Percentiles rank a stretch among this genome's conserved stretches.
phyloP scores from a whole-genome alignment of 2,329 filamentous ascomycete genomes.

The Pseudocercospora crystallina region DNA sequence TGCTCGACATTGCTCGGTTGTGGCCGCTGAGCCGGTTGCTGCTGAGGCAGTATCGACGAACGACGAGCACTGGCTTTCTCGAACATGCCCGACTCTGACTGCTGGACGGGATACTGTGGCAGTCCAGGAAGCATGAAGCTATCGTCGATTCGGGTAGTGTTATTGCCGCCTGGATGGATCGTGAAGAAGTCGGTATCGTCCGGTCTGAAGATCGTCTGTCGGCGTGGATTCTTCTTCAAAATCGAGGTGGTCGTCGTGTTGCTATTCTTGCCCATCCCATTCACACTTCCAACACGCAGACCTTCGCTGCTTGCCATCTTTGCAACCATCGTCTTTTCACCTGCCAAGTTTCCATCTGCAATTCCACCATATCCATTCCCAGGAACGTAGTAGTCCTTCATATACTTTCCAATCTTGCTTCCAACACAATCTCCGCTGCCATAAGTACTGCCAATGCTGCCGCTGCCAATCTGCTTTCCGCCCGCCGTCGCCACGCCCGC shows the following conservation, averaged over 20 bases:
- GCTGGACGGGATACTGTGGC: neutral
- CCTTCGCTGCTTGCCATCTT: no score
- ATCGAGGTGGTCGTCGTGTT: neutral
- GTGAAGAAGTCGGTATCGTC: conserved; percentile 54
- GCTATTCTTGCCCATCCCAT: neutral
- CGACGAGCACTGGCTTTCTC: no score
- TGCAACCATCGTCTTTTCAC: no score
- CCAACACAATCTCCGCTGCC: neutral
- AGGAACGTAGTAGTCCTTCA: neutral
- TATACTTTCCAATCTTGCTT: neutral
- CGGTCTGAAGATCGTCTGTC: conserved; percentile 53
- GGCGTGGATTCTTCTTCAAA: conserved; percentile 40
- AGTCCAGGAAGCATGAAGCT: conserved; percentile 27
- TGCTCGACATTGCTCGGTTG: no score
- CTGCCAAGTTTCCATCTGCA: neutral
- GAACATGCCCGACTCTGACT: neutral
- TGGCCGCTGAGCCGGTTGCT: no score
- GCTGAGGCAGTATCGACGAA: no score
- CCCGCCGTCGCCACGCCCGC: neutral
- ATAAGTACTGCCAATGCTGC: neutral
- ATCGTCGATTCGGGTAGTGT: conserved; percentile 32
- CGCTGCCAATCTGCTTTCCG: conserved; percentile 1
- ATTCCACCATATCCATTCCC: neutral
- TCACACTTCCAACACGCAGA: neutral
- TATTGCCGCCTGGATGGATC: conserved; percentile 50